Conservation (phyloP, 495 filamentous ascomycete species). For the Tricharina praecox region DNA sequence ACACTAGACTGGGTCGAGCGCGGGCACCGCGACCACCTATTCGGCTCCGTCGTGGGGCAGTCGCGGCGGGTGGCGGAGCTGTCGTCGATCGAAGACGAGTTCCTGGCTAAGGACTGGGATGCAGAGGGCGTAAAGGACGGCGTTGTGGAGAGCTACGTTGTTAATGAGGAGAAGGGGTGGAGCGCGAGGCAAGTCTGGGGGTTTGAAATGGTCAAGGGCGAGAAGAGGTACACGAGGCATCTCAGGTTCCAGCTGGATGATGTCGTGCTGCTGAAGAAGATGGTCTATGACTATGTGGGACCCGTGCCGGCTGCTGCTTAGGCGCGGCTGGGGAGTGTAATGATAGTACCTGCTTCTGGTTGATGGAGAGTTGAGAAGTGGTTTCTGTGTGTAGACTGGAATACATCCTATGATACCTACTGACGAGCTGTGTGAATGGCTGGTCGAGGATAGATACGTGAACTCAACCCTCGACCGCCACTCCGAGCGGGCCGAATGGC, state of each 20-base stretch:
- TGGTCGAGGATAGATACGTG: too few species aligned
- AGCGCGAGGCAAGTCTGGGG: slow-evolving; percentile 49
- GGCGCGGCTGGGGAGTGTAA: too few species aligned
- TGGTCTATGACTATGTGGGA: slow-evolving; percentile 53
- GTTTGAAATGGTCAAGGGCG: slow-evolving; percentile 40
- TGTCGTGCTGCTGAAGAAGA: slow-evolving; percentile 45
- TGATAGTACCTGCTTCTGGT: too few species aligned
- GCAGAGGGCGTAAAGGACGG: slow-evolving; percentile 37
- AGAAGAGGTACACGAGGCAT: slow-evolving; percentile 43
- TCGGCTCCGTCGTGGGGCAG: slow-evolving; percentile 52
- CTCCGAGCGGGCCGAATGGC: too few species aligned
- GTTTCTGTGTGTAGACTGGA: too few species aligned
- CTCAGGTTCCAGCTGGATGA: slow-evolving; percentile 35
- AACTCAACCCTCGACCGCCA: too few species aligned
- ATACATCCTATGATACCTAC: too few species aligned
- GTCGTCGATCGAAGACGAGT: slow-evolving; percentile 29
- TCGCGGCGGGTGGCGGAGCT: slow-evolving; percentile 35
- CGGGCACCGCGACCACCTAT: slow-evolving; percentile 63
- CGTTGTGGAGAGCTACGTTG: slow-evolving; percentile 38
- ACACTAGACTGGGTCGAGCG: slow-evolving; percentile 50
- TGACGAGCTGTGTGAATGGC: too few species aligned
- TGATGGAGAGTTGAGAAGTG: too few species aligned
- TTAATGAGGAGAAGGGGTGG: slow-evolving; percentile 42
- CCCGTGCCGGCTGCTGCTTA: neutral
- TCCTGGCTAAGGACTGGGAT: slow-evolving; percentile 35